Evolutionary conservation across 176 grass and related monocot genomes (phyloP), one percentile per base, ranked within the genome.

Genomic region (Neostapfia colusana): DNA sequence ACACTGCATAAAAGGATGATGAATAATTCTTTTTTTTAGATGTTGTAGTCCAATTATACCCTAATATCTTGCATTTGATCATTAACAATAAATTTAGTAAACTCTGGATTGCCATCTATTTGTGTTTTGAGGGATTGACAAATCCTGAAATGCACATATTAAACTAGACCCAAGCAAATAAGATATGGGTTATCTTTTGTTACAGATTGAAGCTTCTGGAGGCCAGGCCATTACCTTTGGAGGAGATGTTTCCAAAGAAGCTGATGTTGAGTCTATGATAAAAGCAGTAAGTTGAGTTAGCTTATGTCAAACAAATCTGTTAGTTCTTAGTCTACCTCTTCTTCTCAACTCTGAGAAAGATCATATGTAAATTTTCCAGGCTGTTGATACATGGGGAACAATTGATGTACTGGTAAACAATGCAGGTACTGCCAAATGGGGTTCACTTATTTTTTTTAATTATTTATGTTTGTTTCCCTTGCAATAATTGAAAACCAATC

Each of bases 161-260:
- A 69, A 56, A 25, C 15, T 70, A 38, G 17, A 67, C 15, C 15
- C 23, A 58, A 24, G 16, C n/a, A 57, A 21, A 80, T 70, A 63
- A 18, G 55, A 10, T 34, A 69, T 4, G 31, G 31, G 31, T 84
- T 45, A 14, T 43, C 15, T 80, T 17, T 71, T 65, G 0, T 46
- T 63, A 23, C 65, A 97, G 90, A 97, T 97, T 76, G 93, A 97
- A 76, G 76, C 76, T 61, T 79, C 41, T 61, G 93, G 93, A 45
- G 93, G 90, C 68, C 90, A 97, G 72, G 87, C 93, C 72, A 89
- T 97, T 86, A 85, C 90, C 67, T 90, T 97, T 82, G 87, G 87
- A 53, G 90, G 93, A 64, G 90, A 97, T 88, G 90, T 97, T 84
- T 92, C 93, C 18, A 90, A 92, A 84, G 93, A 97, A 90, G 72